A percentile compares a stretch with the other conserved stretches of the same genome.
Evolutionary conservation across 2,329 filamentous ascomycete species (phyloP).

Genomic region (Botrytis sinoallii): DNA sequence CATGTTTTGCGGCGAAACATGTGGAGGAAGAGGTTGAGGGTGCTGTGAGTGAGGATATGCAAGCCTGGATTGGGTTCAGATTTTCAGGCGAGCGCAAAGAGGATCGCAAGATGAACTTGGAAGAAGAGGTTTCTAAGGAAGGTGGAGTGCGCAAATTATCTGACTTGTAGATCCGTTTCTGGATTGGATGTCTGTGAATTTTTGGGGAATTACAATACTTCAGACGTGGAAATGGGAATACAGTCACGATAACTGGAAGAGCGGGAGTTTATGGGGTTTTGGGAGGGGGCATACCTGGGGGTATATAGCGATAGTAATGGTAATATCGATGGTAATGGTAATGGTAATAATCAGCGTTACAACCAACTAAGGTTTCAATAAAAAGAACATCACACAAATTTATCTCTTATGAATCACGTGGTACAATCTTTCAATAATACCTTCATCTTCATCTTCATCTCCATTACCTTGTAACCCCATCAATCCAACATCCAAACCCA

Average conservation of each 20-base stretch:
- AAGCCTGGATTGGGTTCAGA: background rate
- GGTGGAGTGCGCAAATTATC: background rate
- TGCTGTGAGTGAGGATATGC: background rate
- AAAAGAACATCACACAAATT: background rate
- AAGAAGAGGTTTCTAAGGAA: background rate
- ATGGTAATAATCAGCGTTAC: background rate
- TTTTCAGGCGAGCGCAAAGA: background rate
- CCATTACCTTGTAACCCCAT: too few relatives aligned
- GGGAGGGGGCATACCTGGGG: background rate
- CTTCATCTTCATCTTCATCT: too few relatives aligned
- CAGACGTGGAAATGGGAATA: background rate
- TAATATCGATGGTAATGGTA: background rate
- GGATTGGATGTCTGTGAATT: background rate
- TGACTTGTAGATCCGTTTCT: too few relatives aligned
- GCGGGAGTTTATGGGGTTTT: too few relatives aligned
- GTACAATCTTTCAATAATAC: too few relatives aligned
- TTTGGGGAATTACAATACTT: background rate
- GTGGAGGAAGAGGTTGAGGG: background rate
- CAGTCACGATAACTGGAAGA: too few relatives aligned
- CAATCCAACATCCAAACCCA: too few relatives aligned
- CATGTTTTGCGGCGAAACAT: background rate
- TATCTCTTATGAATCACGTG: too few relatives aligned
- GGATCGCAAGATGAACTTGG: fast-evolving
- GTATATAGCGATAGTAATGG: background rate
- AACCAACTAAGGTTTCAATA: background rate